A percentile compares a stretch with the other conserved stretches of the same genome.
phyloP scores from a whole-genome alignment of 2,329 filamentous ascomycete genomes.

The Sporothrix euskadiensis region DNA sequence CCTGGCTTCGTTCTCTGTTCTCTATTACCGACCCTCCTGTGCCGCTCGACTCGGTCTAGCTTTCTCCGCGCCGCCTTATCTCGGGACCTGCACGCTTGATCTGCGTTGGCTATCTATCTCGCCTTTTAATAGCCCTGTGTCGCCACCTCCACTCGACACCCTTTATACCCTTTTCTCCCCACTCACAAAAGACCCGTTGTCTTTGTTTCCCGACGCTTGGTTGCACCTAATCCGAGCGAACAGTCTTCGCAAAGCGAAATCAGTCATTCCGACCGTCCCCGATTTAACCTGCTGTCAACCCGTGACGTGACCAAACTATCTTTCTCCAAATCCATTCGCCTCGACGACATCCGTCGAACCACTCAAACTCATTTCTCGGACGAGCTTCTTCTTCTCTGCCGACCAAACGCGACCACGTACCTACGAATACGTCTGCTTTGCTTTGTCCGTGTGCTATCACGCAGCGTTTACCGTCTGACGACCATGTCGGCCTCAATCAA shows the following conservation, averaged over 20 bases:
- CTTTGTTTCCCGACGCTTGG: conserved; percentile 21
- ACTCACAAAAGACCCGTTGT: conserved; percentile 8
- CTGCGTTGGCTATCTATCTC: conserved; percentile 15
- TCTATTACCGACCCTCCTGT: neutral
- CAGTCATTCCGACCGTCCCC: conserved; percentile 17
- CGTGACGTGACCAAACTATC: conserved; percentile 8
- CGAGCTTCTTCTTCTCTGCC: neutral
- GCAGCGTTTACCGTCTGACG: neutral
- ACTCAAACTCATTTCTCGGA: neutral
- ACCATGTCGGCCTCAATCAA: conserved; percentile 68
- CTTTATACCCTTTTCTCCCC: neutral
- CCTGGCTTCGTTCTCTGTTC: neutral
- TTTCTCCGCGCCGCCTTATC: conserved; percentile 14
- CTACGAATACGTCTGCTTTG: neutral
- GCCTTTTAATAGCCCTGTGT: conserved; percentile 15
- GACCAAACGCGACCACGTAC: neutral
- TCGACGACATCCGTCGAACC: conserved; percentile 17
- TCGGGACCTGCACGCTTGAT: neutral
- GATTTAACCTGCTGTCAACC: neutral
- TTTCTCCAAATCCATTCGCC: neutral
- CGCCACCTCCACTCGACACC: conserved; percentile 19
- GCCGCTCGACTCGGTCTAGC: conserved; percentile 3
- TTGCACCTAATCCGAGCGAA: conserved; percentile 14
- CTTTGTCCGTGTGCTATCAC: neutral
- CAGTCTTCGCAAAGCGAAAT: conserved; percentile 1